Conservation (phyloP, 2,329 filamentous ascomycete species). For the Epichloe typhina region DNA sequence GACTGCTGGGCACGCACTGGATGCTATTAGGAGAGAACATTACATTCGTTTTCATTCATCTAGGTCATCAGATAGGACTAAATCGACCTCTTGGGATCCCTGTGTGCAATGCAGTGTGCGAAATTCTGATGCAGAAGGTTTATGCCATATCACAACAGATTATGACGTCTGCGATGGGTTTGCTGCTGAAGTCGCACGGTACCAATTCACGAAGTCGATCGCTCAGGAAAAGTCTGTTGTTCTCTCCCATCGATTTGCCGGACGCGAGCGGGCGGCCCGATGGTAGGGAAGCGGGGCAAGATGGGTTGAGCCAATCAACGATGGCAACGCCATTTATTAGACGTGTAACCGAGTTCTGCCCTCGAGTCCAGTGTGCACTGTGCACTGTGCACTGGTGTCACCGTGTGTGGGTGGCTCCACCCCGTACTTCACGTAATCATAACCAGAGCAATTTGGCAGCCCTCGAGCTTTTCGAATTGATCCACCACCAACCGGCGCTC, state of each 20-base stretch:
- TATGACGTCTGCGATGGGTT: not conserved
- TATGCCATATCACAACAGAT: not conserved
- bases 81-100: conserved; percentile 2
- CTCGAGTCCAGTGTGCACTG: too few species aligned
- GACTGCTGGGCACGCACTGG: not conserved
- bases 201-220: not conserved
- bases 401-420: too few species aligned
- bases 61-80: conserved; percentile 7
- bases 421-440: too few species aligned
- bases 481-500: too few species aligned
- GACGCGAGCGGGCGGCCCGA: conserved; percentile 1
- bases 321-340: not conserved
- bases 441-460: too few species aligned
- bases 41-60: conserved; percentile 1
- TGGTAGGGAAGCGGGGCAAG: not conserved
- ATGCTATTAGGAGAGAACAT: not conserved
- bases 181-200: not conserved
- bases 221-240: not conserved
- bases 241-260: not conserved
- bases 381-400: too few species aligned
- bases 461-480: too few species aligned
- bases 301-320: not conserved
- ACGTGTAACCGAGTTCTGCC: too few species aligned
- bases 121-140: not conserved
- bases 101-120: not conserved